Percentiles rank a stretch among this genome's conserved stretches.
phyloP scores from a whole-genome alignment of 805 yeast species.

The Metschnikowia drakensbergensis region DNA sequence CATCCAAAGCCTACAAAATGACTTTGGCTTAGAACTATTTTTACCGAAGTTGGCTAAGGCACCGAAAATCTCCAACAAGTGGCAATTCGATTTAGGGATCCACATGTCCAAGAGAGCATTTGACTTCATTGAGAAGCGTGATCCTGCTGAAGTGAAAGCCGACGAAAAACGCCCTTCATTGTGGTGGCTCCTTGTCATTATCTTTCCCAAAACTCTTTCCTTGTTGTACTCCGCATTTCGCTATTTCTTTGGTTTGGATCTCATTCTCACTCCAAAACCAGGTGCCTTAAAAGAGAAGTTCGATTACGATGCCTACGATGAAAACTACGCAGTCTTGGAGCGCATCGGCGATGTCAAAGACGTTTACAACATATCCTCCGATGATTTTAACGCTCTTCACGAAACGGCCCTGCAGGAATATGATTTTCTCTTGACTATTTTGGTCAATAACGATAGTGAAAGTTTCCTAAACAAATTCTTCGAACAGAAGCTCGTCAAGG shows the following conservation, averaged over 20 bases:
- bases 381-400: slow-evolving; percentile 30
- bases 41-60: slow-evolving; percentile 40
- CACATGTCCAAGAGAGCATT: slow-evolving; percentile 27
- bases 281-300: slow-evolving; percentile 14
- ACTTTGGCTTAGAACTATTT: slow-evolving; percentile 24
- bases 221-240: slow-evolving; percentile 35
- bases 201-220: slow-evolving; percentile 52
- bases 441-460: slow-evolving; percentile 26
- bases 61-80: slow-evolving; percentile 34
- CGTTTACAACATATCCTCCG: slow-evolving; percentile 10
- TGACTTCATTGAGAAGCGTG: slow-evolving; percentile 2
- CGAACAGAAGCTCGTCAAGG: slow-evolving; percentile 16
- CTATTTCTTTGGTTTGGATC: slow-evolving; percentile 22
- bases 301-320: slow-evolving; percentile 26
- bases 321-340: slow-evolving; percentile 10
- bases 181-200: slow-evolving; percentile 44
- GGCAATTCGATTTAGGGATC: slow-evolving; percentile 44
- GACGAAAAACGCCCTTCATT: slow-evolving; percentile 26
- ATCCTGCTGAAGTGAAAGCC: slow-evolving; percentile 2
- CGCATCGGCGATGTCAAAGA: not conserved
- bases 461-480: slow-evolving; percentile 18
- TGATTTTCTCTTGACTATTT: slow-evolving; percentile 32
- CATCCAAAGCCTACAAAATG: slow-evolving; percentile 24
- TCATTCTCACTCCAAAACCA: slow-evolving; percentile 22
- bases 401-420: slow-evolving; percentile 26